phyloP scores from a whole-genome alignment of 2,329 filamentous ascomycete genomes.

The Acrocalymma vagum region DNA sequence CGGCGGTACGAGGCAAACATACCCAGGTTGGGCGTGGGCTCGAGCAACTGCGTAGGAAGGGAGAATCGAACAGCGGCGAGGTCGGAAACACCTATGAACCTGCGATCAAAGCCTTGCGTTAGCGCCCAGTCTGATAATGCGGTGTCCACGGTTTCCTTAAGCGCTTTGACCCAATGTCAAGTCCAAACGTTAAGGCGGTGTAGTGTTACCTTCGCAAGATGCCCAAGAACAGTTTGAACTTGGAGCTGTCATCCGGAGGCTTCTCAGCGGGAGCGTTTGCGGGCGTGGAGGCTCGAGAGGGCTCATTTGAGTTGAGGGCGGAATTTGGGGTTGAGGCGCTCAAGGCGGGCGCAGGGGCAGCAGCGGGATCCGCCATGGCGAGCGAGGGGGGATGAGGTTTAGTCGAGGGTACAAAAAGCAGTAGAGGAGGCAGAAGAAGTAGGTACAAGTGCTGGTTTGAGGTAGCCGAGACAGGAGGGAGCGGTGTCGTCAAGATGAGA shows the following conservation, averaged over 20 bases:
- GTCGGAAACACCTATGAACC: conserved; percentile 95
- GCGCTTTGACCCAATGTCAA: no score
- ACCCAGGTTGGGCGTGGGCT: conserved; percentile 92
- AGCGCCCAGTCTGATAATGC: conserved; percentile 17
- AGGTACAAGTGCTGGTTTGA: background rate
- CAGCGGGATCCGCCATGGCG: conserved; percentile 42
- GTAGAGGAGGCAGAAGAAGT: background rate
- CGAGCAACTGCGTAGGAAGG: conserved; percentile 90
- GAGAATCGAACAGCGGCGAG: conserved; percentile 97
- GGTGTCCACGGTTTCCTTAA: background rate
- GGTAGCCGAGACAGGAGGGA: conserved; percentile 3
- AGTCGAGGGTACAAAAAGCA: conserved; percentile 3
- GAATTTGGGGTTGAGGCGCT: conserved; percentile 37
- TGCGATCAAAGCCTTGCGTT: conserved; percentile 47
- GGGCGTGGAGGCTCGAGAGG: conserved; percentile 46
- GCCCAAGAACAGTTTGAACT: conserved; percentile 86
- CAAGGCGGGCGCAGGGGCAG: conserved; percentile 29
- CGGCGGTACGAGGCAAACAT: conserved; percentile 31
- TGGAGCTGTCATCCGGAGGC: conserved; percentile 79
- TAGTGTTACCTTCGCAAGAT: conserved; percentile 81
- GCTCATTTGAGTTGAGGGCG: conserved; percentile 41
- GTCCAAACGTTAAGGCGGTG: no score
- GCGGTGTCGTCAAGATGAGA: conserved; percentile 18
- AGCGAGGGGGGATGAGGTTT: conserved; percentile 9
- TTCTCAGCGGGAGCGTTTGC: conserved; percentile 57